Conservation (phyloP, 1,284 basidiomycete species). For the Fomitopsis betulina region DNA sequence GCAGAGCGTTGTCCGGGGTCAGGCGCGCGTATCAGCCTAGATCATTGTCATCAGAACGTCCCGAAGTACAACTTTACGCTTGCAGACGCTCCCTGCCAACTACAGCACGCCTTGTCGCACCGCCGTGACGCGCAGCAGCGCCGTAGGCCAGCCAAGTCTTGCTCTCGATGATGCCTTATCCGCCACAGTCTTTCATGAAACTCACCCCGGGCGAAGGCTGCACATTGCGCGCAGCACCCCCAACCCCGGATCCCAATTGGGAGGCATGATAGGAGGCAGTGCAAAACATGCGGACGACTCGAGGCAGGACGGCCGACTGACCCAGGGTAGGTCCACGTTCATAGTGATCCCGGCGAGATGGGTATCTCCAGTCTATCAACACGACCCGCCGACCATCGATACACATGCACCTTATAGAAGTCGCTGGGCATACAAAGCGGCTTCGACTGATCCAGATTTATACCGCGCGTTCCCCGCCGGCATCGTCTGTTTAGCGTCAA, state of each 20-base stretch:
- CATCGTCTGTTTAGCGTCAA: neutral
- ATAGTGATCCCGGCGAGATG: slow-evolving; percentile 1
- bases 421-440: neutral
- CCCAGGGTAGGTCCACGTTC: slow-evolving; percentile 2
- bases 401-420: slow-evolving; percentile 3
- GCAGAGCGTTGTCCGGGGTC: neutral
- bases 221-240: neutral
- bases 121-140: neutral
- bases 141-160: neutral
- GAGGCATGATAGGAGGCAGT: slow-evolving; percentile 4
- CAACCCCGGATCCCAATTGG: neutral
- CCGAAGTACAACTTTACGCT: neutral
- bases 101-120: neutral
- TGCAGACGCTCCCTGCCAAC: neutral
- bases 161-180: neutral
- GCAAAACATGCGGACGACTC: slow-evolving; percentile 9
- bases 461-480: neutral
- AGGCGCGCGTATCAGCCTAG: neutral
- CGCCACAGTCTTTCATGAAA: neutral
- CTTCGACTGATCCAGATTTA: slow-evolving; percentile 2
- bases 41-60: slow-evolving; percentile 3
- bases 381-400: slow-evolving; percentile 5
- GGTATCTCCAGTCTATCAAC: slow-evolving; percentile 6
- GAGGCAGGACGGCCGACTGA: slow-evolving; percentile 6
- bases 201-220: neutral